A percentile compares a stretch with the other conserved stretches of the same genome.
Conservation (phyloP, 768 basidiomycete genomes). For the Boletus huronensis region DNA sequence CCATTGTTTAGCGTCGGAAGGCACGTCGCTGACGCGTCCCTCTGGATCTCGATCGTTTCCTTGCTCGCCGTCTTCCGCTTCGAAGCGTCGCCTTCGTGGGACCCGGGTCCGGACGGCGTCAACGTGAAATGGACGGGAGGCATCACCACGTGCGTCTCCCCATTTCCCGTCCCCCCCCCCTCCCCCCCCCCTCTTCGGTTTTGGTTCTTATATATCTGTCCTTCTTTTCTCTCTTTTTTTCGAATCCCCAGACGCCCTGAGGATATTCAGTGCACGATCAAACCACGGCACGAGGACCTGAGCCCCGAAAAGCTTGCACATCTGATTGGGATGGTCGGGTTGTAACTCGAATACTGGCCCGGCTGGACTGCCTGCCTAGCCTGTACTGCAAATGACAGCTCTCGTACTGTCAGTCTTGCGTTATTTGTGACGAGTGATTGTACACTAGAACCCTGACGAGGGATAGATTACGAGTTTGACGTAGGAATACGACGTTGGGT, state of each 20-base stretch:
- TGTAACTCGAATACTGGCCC: background rate
- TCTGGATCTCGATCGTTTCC: conserved; percentile 29
- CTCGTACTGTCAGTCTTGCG: background rate
- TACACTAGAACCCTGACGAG: background rate
- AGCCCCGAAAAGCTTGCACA: conserved; percentile 12
- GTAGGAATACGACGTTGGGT: background rate
- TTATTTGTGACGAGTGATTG: background rate
- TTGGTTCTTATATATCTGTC: background rate
- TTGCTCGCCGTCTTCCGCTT: conserved; percentile 18
- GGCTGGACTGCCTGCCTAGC: background rate
- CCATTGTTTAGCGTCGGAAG: conserved; percentile 37
- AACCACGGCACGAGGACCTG: conserved; percentile 2
- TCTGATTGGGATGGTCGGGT: conserved; percentile 5
- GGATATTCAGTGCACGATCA: conserved; percentile 8
- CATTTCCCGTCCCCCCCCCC: background rate
- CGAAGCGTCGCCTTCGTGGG: conserved; percentile 12
- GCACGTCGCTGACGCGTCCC: conserved; percentile 38
- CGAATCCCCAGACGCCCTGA: conserved; percentile 12
- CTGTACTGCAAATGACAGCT: background rate
- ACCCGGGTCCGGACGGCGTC: conserved; percentile 17
- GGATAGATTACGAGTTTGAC: background rate
- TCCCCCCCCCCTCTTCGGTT: background rate
- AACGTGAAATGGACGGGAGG: conserved; percentile 22
- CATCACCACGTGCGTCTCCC: conserved; percentile 19
- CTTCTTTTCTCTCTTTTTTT: background rate